Conservation (phyloP, 1,284 basidiomycete genomes). For the Mycena citricolor region DNA sequence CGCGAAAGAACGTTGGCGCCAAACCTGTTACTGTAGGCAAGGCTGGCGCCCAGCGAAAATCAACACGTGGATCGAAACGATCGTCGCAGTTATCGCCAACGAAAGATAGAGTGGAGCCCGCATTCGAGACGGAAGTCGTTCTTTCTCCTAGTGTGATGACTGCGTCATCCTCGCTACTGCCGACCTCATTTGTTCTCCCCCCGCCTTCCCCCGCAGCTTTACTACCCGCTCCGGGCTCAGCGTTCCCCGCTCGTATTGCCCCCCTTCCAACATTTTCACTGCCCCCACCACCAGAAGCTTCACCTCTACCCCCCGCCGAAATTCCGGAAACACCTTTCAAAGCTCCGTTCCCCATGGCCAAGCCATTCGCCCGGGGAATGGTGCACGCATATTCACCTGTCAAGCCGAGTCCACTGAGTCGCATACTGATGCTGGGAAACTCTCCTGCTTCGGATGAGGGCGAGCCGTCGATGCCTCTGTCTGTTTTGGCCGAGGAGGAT, state of each 20-base stretch:
- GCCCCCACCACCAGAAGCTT: slow-evolving; percentile 9
- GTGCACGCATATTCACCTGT: slow-evolving; percentile 76
- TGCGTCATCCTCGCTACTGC: slow-evolving; percentile 41
- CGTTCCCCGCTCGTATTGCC: slow-evolving; percentile 35
- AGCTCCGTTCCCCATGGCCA: slow-evolving; percentile 67
- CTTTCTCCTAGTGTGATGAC: too few relatives aligned
- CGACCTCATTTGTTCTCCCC: slow-evolving; percentile 68
- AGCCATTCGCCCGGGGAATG: slow-evolving; percentile 65
- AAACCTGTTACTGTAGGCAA: slow-evolving; percentile 41
- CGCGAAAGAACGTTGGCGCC: slow-evolving; percentile 31
- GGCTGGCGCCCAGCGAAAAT: slow-evolving; percentile 39
- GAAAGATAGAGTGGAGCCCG: slow-evolving; percentile 40
- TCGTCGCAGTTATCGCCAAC: slow-evolving; percentile 38
- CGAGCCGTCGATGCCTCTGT: slow-evolving; percentile 26
- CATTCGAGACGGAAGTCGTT: slow-evolving; percentile 69
- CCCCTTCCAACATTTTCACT: slow-evolving; percentile 20
- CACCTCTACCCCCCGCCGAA: slow-evolving; percentile 24
- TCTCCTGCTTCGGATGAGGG: slow-evolving; percentile 48
- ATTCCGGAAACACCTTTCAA: slow-evolving; percentile 24
- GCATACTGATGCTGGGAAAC: slow-evolving; percentile 67
- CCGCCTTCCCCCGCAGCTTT: slow-evolving; percentile 67
- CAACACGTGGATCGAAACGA: slow-evolving; percentile 46
- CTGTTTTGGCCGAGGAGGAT: slow-evolving; percentile 36
- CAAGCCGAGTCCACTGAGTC: slow-evolving; percentile 72
- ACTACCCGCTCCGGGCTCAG: slow-evolving; percentile 48